Evolutionary conservation across 2,329 filamentous ascomycete species (phyloP).

Genomic region (Cryoendolithus antarcticus): DNA sequence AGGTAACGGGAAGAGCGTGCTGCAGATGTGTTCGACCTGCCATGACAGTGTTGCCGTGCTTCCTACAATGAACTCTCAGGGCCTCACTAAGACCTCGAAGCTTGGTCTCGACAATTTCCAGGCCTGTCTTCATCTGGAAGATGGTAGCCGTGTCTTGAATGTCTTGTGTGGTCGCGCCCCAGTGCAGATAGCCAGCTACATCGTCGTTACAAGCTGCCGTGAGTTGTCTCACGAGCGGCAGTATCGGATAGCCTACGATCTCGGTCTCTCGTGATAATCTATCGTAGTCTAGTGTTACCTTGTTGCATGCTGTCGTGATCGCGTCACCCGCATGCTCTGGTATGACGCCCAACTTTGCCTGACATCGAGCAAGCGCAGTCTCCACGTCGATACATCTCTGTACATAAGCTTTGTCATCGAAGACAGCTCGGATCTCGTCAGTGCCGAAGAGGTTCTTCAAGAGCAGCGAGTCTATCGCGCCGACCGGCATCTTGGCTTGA

Average conservation of each 20-base stretch:
- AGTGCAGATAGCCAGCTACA: conserved; percentile 18
- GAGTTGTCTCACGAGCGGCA: conserved; percentile 19
- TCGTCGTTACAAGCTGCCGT: conserved; percentile 14
- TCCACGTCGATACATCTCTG: conserved; percentile 2
- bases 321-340: conserved; percentile 13
- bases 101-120: conserved; percentile 10
- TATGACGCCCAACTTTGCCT: conserved; percentile 6
- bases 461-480: conserved; percentile 15
- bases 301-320: conserved; percentile 8
- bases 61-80: conserved; percentile 8
- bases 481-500: conserved; percentile 10
- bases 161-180: conserved; percentile 22
- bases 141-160: conserved; percentile 19
- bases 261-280: conserved; percentile 14
- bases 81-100: conserved; percentile 6
- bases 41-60: conserved; percentile 16
- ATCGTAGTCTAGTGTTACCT: neutral
- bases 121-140: conserved; percentile 16
- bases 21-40: conserved; percentile 20
- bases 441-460: conserved; percentile 8
- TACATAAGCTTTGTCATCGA: conserved; percentile 2
- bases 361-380: conserved; percentile 1
- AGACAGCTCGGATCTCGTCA: conserved; percentile 1
- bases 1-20: conserved; percentile 21
- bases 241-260: conserved; percentile 21